Percentiles rank a stretch among this genome's conserved stretches.
Conservation (phyloP, 2,329 filamentous ascomycete genomes). For the Ophiocordyceps unilateralis region DNA sequence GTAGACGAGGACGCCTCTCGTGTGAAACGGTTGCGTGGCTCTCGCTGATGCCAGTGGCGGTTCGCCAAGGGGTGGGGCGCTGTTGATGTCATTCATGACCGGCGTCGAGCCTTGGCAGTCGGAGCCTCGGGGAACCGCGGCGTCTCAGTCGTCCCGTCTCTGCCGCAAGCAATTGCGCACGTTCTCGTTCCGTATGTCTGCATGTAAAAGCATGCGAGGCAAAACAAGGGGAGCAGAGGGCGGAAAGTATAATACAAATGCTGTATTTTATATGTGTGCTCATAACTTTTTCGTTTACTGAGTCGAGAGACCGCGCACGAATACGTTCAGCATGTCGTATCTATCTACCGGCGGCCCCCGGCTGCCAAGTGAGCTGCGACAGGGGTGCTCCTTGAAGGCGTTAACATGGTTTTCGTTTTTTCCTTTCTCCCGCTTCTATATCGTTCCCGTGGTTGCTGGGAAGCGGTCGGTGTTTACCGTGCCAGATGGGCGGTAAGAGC, state of each 20-base stretch:
- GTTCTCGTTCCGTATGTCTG: no score
- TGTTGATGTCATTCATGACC: background rate
- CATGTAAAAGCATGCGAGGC: background rate
- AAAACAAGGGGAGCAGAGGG: background rate
- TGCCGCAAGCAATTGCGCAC: no score
- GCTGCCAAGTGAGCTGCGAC: background rate
- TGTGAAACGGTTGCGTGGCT: no score
- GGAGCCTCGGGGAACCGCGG: background rate
- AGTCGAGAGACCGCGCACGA: no score
- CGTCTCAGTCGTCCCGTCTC: background rate
- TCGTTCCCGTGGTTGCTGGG: background rate
- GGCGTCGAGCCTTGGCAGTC: background rate
- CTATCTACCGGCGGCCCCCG: no score
- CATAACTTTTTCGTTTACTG: no score
- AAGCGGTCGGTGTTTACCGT: background rate
- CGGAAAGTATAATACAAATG: background rate
- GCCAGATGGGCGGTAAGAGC: no score
- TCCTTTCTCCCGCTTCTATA: no score
- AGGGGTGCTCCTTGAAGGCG: background rate
- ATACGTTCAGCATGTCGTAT: no score
- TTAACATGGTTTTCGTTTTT: no score
- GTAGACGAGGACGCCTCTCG: background rate
- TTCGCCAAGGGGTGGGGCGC: background rate
- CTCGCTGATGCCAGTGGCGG: no score
- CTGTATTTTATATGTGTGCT: background rate